A percentile compares a stretch with the other conserved stretches of the same genome.
Evolutionary conservation across 305 asterid genomes (phyloP).

Genomic region (Fraxinus paxiana): DNA sequence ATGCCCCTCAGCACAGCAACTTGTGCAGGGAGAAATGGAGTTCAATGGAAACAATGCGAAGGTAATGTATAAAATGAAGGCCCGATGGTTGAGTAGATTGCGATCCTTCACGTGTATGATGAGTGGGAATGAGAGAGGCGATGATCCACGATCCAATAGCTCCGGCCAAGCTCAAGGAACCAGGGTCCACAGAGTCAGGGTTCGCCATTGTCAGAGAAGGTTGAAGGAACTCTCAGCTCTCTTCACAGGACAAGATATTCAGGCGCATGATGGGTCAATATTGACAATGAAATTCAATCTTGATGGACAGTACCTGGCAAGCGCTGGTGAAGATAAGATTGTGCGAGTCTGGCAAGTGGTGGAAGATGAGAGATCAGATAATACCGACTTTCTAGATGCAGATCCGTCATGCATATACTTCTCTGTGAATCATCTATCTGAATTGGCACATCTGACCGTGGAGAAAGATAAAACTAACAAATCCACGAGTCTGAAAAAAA

Average conservation of each 20-base stretch:
- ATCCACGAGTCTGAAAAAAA: constrained; percentile 40
- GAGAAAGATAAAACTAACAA: constrained; percentile 53
- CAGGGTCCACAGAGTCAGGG: constrained; percentile 53
- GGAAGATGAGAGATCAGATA: constrained; percentile 68
- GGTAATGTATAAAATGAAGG: constrained; percentile 37
- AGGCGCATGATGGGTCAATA: constrained; percentile 81
- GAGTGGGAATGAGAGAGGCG: constrained; percentile 29
- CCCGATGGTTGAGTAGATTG: constrained; percentile 49
- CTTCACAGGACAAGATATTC: constrained; percentile 67
- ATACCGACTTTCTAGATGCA: constrained; percentile 50
- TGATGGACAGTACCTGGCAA: constrained; percentile 79
- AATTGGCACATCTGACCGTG: constrained; percentile 49
- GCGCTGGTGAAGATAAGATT: constrained; percentile 82
- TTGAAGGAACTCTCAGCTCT: constrained; percentile 81
- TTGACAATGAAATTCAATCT: constrained; percentile 78
- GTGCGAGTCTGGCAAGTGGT: constrained; percentile 80
- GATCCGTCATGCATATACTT: constrained; percentile 86
- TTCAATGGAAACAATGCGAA: constrained; percentile 22
- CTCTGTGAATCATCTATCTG: constrained; percentile 63
- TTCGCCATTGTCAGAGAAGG: constrained; percentile 47
- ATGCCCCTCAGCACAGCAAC: constrained; percentile 24
- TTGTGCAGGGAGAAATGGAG: constrained; percentile 28
- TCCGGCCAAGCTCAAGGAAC: constrained; percentile 25
- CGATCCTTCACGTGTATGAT: constrained; percentile 50
- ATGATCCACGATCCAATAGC: constrained; percentile 20